Base-by-base conservation (phyloP, 140 eudicot species). In the Flaveria floridana region DNA sequence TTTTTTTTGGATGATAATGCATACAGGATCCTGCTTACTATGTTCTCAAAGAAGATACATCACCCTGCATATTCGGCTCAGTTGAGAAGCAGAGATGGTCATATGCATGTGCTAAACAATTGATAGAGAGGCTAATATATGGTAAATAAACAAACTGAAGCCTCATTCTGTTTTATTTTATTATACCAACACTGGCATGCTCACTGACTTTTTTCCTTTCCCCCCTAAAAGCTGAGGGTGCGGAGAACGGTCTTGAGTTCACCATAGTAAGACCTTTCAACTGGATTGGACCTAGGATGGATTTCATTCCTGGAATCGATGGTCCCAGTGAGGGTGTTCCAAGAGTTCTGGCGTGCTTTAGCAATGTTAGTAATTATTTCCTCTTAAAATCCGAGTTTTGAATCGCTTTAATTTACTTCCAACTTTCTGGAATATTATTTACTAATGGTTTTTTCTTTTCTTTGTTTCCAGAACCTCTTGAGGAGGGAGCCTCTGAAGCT, bases 1-100 rank as follows among this genome's bases (percentile, higher is more conserved):
- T 19, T 9, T 57, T 53, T 16, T 55, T 57, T 57, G 64, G 15
- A 57, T 57, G 64, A 21, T 21, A 9, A 58, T 11, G 42, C 28
- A 28, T 41, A 26, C 87, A 92, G 98, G 98, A 93, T 86, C 98
- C 97, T 57, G 83, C 87, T 14, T 93, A 93, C 84, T 90, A 78
- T 79, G 61, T 93, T 20, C 89, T 90, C 1, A 84, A 84, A 68
- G 98, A 93, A 79, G 97, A 93, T 61, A 69, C 80, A 14, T 92
- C 98, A 25, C 96, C 96, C 65, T 92, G 96, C 91, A 92, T 89
- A 51, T 92, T 92, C 82, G 96, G 98, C 55, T 79, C 98, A 53
- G 92, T 93, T 82, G 97, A 93, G 84, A 93, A 90, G 83, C 98
- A 93, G 84, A 90, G 97, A 79, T 93, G 98, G 98, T 93, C 98